Evolutionary conservation across 2,329 filamentous ascomycete species (phyloP).

Genomic region (Dactylellina haptotyla): DNA sequence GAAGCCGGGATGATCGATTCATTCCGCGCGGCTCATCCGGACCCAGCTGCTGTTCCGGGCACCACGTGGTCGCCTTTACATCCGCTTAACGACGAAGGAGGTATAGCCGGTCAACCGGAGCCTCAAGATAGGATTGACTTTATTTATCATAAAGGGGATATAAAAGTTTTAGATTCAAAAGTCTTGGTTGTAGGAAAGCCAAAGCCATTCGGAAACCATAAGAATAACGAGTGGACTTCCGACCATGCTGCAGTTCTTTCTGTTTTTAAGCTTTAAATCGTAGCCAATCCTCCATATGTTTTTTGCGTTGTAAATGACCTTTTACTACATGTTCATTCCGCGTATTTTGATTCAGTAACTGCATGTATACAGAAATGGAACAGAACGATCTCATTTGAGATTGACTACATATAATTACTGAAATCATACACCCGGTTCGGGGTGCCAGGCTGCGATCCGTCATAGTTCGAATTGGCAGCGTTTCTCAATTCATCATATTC

Average conservation of each 20-base stretch:
- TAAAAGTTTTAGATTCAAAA: conserved; percentile 60
- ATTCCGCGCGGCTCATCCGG: conserved; percentile 61
- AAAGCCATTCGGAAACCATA: conserved; percentile 60
- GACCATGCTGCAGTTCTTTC: conserved; percentile 60
- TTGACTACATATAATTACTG: too few species aligned
- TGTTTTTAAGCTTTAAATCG: conserved; percentile 21
- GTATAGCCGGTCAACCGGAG: conserved; percentile 58
- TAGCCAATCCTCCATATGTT: too few species aligned
- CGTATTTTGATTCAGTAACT: too few species aligned
- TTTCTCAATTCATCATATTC: too few species aligned
- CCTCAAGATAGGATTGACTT: conserved; percentile 64
- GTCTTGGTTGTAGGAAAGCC: conserved; percentile 60
- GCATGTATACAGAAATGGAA: too few species aligned
- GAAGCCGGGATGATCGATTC: conserved; percentile 62
- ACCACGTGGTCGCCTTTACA: conserved; percentile 64
- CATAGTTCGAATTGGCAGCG: too few species aligned
- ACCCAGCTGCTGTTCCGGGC: conserved; percentile 60
- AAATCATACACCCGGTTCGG: too few species aligned
- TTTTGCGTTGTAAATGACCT: too few species aligned
- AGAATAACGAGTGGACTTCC: conserved; percentile 63
- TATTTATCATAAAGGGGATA: conserved; percentile 61
- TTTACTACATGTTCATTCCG: too few species aligned
- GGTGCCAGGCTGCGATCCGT: too few species aligned
- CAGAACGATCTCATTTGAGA: too few species aligned
- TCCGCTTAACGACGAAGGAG: conserved; percentile 58